Percentiles rank a stretch among this genome's conserved stretches.
phyloP scores from a whole-genome alignment of 202 grass and related monocot species.

The Tripidium arundinaceum region DNA sequence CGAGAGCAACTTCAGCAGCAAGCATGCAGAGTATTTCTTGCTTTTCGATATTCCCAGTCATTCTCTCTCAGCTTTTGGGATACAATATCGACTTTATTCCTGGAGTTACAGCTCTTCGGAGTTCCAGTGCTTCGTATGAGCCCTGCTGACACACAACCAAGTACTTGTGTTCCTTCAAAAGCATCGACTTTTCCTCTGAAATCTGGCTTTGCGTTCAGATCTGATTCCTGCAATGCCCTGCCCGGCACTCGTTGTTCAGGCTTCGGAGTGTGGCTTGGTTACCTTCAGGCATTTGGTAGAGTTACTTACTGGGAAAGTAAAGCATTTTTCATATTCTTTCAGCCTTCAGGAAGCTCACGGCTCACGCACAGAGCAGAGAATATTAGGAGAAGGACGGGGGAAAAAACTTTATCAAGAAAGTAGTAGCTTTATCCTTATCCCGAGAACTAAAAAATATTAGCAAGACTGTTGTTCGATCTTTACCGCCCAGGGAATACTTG shows the following conservation, averaged over 20 bases:
- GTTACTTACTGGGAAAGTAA: constrained; percentile 24
- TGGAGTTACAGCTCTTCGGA: constrained; percentile 7
- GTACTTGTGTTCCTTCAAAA: constrained; percentile 28
- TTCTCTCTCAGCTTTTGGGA: constrained; percentile 20
- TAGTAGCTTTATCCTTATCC: constrained; percentile 19
- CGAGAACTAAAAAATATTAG: background rate
- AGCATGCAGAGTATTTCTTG: constrained; percentile 23
- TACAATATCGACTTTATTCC: constrained; percentile 10
- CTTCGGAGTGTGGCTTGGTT: background rate
- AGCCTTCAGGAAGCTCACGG: constrained; percentile 1
- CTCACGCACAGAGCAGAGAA: constrained; percentile 7
- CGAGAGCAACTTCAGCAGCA: constrained; percentile 28
- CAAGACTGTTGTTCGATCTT: background rate
- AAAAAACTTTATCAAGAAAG: constrained; percentile 20
- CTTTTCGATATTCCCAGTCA: constrained; percentile 23
- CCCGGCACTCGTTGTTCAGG: constrained; percentile 1
- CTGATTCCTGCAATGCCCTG: constrained; percentile 20
- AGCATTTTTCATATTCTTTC: constrained; percentile 21
- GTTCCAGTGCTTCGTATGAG: constrained; percentile 12
- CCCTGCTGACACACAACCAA: constrained; percentile 27
- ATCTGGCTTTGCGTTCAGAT: constrained; percentile 25
- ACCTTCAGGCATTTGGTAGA: constrained; percentile 18
- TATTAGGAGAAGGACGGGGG: background rate
- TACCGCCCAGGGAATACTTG: background rate
- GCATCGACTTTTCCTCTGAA: constrained; percentile 18